These are phyloP conservation scores for Porodaedalea pini DNA, from an alignment of 1,284 basidiomycete genomes.

Conservation along the genomic window DNA sequence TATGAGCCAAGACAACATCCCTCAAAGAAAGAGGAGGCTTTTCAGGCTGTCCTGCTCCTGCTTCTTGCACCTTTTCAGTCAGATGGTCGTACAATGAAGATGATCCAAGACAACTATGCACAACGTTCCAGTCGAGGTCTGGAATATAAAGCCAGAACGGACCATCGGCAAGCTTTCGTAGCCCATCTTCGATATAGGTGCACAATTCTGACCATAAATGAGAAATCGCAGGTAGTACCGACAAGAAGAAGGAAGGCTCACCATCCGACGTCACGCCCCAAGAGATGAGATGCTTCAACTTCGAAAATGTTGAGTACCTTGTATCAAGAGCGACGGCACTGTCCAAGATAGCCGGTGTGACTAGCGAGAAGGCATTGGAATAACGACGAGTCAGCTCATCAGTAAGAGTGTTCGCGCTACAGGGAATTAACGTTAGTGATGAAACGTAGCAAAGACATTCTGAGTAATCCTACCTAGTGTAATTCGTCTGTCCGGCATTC, in stretches of 20 bases:
- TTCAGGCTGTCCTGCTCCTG: not conserved
- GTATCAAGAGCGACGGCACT: slow-evolving; percentile 22
- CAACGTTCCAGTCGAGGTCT: slow-evolving; percentile 31
- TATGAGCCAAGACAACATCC: slow-evolving; percentile 25
- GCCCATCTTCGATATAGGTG: slow-evolving; percentile 31
- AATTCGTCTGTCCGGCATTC: slow-evolving; percentile 40
- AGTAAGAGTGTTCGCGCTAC: slow-evolving; percentile 37
- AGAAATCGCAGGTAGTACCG: not conserved
- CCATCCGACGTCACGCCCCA: slow-evolving; percentile 33
- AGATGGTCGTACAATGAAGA: slow-evolving; percentile 29
- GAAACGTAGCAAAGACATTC: not conserved
- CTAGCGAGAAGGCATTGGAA: slow-evolving; percentile 36
- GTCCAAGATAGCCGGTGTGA: slow-evolving; percentile 35
- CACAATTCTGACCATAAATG: slow-evolving; percentile 30
- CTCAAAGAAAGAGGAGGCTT: slow-evolving; percentile 2
- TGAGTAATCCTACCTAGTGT: slow-evolving; percentile 35
- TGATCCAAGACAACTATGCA: slow-evolving; percentile 26
- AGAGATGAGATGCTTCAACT: slow-evolving; percentile 14
- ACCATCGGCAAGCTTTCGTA: slow-evolving; percentile 26
- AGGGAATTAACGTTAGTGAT: not conserved
- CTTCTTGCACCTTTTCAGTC: slow-evolving; percentile 10
- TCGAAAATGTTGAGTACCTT: not conserved
- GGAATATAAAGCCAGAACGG: slow-evolving; percentile 32
- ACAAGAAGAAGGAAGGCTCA: slow-evolving; percentile 19
- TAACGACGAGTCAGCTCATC: slow-evolving; percentile 29